Conservation (phyloP, 306 rosid genomes). For the Notholithocarpus densiflorus region DNA sequence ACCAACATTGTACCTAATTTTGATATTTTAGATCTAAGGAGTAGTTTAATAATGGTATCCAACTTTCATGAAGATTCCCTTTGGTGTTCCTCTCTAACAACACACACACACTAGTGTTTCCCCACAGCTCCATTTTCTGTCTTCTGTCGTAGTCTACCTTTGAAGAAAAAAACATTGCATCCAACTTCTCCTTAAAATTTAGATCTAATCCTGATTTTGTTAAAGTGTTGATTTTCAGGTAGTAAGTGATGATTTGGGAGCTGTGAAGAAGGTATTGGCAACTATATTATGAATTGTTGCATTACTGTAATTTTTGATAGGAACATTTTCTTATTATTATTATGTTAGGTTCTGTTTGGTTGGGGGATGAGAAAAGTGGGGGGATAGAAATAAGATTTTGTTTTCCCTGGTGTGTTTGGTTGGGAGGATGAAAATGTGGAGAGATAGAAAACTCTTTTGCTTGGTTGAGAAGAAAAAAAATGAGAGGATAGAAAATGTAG, state of each 20-base stretch:
- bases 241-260: conserved; percentile 80
- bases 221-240: conserved; percentile 53
- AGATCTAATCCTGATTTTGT: conserved; percentile 17
- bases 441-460: too few species aligned
- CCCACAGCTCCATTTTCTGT: too few species aligned
- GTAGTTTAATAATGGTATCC: neutral
- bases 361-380: too few species aligned
- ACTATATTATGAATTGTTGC: conserved; percentile 9
- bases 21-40: neutral
- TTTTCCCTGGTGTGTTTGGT: too few species aligned
- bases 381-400: too few species aligned
- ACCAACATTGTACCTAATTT: neutral
- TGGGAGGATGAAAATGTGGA: too few species aligned
- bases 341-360: too few species aligned
- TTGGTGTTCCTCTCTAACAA: too few species aligned
- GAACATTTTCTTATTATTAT: neutral
- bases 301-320: neutral
- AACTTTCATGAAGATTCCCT: neutral
- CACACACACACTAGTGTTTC: too few species aligned
- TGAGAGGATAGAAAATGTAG: too few species aligned
- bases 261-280: conserved; percentile 73
- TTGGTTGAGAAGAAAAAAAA: too few species aligned
- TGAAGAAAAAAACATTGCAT: neutral
- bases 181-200: neutral
- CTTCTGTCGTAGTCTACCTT: too few species aligned